phyloP scores from a whole-genome alignment of 2,329 filamentous ascomycete genomes.

The Neofusicoccum sp. region DNA sequence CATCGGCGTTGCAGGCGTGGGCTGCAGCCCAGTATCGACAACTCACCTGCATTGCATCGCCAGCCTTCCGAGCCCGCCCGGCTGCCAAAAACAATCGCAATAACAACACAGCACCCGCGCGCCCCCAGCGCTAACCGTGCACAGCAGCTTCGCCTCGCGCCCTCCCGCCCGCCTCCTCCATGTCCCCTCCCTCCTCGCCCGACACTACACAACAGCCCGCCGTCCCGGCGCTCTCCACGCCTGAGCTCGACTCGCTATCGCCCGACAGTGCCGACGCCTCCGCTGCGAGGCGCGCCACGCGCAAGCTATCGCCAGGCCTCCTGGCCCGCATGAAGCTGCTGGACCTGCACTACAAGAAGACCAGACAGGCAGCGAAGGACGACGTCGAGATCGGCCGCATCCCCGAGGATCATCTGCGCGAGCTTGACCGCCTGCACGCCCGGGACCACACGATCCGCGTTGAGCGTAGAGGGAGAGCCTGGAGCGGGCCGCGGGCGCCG shows the following conservation, averaged over 20 bases:
- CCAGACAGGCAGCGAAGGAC: conserved; percentile 42
- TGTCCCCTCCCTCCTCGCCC: conserved; percentile 17
- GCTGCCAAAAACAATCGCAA: conserved; percentile 13
- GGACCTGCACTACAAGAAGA: conserved; percentile 39
- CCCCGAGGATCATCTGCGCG: conserved; percentile 68
- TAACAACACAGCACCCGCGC: conserved; percentile 15
- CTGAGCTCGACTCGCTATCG: conserved; percentile 6
- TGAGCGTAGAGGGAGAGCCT: conserved; percentile 69
- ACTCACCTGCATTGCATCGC: conserved; percentile 12
- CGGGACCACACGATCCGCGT: conserved; percentile 60
- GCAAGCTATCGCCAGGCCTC: conserved; percentile 46
- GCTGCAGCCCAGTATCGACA: conserved; percentile 16
- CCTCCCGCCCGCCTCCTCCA: conserved; percentile 16
- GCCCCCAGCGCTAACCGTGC: conserved; percentile 17
- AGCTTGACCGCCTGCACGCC: conserved; percentile 66
- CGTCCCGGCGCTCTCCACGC: conserved; percentile 7
- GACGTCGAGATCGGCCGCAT: conserved; percentile 65
- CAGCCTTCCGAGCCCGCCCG: conserved; percentile 7
- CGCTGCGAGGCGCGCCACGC: conserved; percentile 34
- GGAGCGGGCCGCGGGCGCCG: conserved; percentile 59
- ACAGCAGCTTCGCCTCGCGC: conserved; percentile 20
- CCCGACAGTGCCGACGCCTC: conserved; percentile 5
- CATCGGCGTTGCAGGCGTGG: conserved; percentile 8
- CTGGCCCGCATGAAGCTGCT: conserved; percentile 49
- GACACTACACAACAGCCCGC: conserved; percentile 12